A percentile compares a stretch with the other conserved stretches of the same genome.
Conservation (phyloP, 2,329 filamentous ascomycete genomes). For the Phyllosticta citriasiana region DNA sequence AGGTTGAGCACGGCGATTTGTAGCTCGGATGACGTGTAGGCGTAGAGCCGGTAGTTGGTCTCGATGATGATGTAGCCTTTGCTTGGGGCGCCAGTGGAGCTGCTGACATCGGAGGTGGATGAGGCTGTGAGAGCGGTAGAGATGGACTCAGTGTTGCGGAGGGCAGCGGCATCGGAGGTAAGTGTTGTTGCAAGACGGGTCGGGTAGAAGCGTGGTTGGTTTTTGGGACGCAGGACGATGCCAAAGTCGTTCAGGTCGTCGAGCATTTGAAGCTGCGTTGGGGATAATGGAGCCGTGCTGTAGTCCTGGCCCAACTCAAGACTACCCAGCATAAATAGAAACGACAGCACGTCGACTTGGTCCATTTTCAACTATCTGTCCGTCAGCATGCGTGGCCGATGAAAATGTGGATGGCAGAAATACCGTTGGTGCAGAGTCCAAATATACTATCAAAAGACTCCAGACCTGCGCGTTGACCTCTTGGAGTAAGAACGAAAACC, state of each 20-base stretch:
- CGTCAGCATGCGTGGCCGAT: not conserved
- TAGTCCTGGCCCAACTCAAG: conserved; percentile 88
- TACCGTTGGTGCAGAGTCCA: conserved; percentile 55
- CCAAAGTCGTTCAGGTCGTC: conserved; percentile 85
- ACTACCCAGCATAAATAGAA: conserved; percentile 89
- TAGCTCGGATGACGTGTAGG: conserved; percentile 86
- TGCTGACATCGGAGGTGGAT: conserved; percentile 47
- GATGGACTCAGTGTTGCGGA: conserved; percentile 61
- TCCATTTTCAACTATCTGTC: conserved; percentile 56
- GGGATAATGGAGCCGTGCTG: conserved; percentile 71
- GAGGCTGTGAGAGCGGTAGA: conserved; percentile 49
- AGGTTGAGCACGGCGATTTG: conserved; percentile 91
- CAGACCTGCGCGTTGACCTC: conserved; percentile 96
- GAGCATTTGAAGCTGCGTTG: conserved; percentile 79
- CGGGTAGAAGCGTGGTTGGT: conserved; percentile 60
- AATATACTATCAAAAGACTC: conserved; percentile 87
- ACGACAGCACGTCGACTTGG: conserved; percentile 86
- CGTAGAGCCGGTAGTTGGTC: conserved; percentile 96
- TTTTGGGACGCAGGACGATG: conserved; percentile 59
- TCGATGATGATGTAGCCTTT: conserved; percentile 90
- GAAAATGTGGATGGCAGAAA: not conserved
- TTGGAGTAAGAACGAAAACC: conserved; percentile 89
- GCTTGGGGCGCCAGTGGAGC: conserved; percentile 27
- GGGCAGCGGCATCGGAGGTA: conserved; percentile 62
- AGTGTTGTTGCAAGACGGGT: conserved; percentile 90